phyloP scores from a whole-genome alignment of 1,139 yeast genomes.

The Yamadazyma pseudoaaseri region DNA sequence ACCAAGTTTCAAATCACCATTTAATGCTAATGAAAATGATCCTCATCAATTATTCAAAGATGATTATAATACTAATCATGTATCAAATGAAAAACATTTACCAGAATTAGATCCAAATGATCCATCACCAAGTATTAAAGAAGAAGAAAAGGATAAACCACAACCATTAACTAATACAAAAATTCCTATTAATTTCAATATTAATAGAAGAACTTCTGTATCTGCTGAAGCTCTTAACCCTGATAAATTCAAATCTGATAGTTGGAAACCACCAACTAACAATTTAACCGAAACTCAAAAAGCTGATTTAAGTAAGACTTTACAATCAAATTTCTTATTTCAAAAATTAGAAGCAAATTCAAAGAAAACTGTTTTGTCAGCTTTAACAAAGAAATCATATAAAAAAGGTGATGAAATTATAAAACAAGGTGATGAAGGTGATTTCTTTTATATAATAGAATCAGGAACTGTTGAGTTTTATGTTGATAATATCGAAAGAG shows the following conservation, averaged over 20 bases:
- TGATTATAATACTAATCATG: conserved; percentile 39
- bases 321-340: conserved; percentile 81
- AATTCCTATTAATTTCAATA: conserved; percentile 64
- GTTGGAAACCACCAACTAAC: conserved; percentile 74
- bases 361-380: conserved; percentile 73
- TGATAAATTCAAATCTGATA: conserved; percentile 53
- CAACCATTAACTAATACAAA: conserved; percentile 21
- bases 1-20: conserved; percentile 63
- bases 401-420: conserved; percentile 67
- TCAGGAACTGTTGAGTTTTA: conserved; percentile 78
- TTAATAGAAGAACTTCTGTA: conserved; percentile 83
- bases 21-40: conserved; percentile 52
- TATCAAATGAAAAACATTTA: conserved; percentile 19
- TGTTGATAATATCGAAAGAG: conserved; percentile 72
- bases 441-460: conserved; percentile 87
- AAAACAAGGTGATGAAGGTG: conserved; percentile 96
- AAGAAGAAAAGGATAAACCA: conserved; percentile 14
- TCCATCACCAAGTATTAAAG: conserved; percentile 14
- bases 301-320: conserved; percentile 64
- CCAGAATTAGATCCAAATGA: conserved; percentile 23
- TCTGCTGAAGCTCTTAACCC: conserved; percentile 76
- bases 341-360: conserved; percentile 73
- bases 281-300: conserved; percentile 65
- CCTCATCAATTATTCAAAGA: conserved; percentile 55
- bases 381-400: conserved; percentile 71